Base-by-base conservation (phyloP, 495 filamentous ascomycete species). In the Thermochaetoides thermophila region DNA sequence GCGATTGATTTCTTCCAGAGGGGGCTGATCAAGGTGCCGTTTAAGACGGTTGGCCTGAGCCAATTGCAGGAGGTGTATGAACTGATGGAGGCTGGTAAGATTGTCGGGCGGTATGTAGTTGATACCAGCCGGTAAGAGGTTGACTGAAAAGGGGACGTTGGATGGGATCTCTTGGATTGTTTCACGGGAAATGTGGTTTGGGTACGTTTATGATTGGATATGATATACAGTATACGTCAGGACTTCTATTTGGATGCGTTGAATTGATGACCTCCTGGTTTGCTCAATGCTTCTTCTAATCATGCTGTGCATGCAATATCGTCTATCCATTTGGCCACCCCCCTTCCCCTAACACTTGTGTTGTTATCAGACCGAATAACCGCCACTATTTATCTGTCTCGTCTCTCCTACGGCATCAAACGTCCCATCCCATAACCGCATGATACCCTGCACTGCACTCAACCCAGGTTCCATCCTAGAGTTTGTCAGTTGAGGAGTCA, bases 101-200 rank as follows among this genome's bases (percentile, higher is more conserved):
- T 96, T 56, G 79, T 78, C 1, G 86, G 86, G 10, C 68, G 87
- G 31, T 91, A 91, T 48, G 85, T 96, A 14, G 68, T 94, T 12
- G 79, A 96, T 45, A 66, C 64, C 7, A 63, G 57, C 38, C 56
- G 56, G 51, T 71, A 60, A 35, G 18, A 5, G 3, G 19, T n/a
- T n/a, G n/a, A n/a, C n/a, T n/a, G n/a, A n/a, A n/a, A n/a, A n/a
- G n/a, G n/a, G n/a, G n/a, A n/a, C n/a, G n/a, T n/a, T n/a, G n/a
- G n/a, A n/a, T n/a, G n/a, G n/a, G n/a, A n/a, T n/a, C n/a, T n/a
- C n/a, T n/a, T n/a, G n/a, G n/a, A n/a, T n/a, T n/a, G n/a, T n/a
- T n/a, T n/a, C n/a, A n/a, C n/a, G n/a, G n/a, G n/a, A n/a, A n/a
- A n/a, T n/a, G n/a, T n/a, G n/a, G n/a, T n/a, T n/a, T n/a, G n/a